phyloP scores from a whole-genome alignment of 1,139 yeast genomes.

The Taiozyma onychis region DNA sequence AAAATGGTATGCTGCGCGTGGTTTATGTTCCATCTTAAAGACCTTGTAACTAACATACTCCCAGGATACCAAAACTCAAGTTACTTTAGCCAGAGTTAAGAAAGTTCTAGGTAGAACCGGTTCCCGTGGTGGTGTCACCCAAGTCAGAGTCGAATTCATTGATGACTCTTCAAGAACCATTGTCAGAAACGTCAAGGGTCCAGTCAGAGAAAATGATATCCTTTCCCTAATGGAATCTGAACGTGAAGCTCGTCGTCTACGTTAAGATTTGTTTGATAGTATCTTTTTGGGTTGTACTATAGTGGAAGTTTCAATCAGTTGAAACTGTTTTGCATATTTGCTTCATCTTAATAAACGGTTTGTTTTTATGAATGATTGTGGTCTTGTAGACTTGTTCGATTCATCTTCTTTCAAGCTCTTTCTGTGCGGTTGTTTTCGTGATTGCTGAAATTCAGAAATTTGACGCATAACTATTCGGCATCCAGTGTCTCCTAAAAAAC shows the following conservation, averaged over 20 bases:
- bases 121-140: constrained; percentile 99
- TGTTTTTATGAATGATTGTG: background rate
- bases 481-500: too few species aligned
- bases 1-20: background rate
- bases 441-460: background rate
- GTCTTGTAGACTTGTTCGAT: too few species aligned
- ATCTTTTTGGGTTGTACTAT: background rate
- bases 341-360: background rate
- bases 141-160: constrained; percentile 99
- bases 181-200: constrained; percentile 99
- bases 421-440: background rate
- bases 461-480: background rate
- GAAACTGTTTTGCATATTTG: background rate
- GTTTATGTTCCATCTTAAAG: background rate
- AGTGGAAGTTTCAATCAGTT: background rate
- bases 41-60: background rate
- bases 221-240: constrained; percentile 99
- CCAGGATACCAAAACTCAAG: constrained; percentile 82
- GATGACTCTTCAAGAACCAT: constrained; percentile 98
- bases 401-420: too few species aligned
- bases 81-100: constrained; percentile 98
- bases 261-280: constrained; percentile 28
- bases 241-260: constrained; percentile 86
- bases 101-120: constrained; percentile 99
- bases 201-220: constrained; percentile 99